phyloP scores from a whole-genome alignment of 1,284 basidiomycete genomes.

The Leccinum proliferum region DNA sequence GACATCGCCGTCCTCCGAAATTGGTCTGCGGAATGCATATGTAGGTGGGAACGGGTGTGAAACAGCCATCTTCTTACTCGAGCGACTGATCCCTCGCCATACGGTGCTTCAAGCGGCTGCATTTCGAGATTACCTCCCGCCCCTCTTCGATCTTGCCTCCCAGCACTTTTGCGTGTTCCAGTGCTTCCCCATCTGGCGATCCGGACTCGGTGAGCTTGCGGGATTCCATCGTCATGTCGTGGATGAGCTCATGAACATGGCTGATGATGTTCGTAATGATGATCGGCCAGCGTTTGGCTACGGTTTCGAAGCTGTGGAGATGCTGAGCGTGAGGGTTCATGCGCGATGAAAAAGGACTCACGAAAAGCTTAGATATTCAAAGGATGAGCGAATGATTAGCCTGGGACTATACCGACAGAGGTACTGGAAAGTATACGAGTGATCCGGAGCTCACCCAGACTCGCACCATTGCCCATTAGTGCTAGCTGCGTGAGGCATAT shows the following conservation, averaged over 20 bases:
- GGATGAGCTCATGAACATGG: constrained; percentile 56
- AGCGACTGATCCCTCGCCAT: constrained; percentile 81
- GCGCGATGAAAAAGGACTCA: constrained; percentile 28
- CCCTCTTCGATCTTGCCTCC: constrained; percentile 60
- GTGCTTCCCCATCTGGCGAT: constrained; percentile 9
- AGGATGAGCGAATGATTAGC: constrained; percentile 1
- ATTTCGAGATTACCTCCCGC: constrained; percentile 72
- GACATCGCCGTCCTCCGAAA: constrained; percentile 69
- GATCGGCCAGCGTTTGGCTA: constrained; percentile 78
- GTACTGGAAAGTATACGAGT: background rate
- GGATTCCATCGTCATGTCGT: constrained; percentile 38
- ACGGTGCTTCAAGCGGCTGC: constrained; percentile 84
- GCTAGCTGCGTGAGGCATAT: constrained; percentile 65
- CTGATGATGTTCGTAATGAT: constrained; percentile 83
- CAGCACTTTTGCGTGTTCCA: constrained; percentile 10
- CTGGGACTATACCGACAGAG: background rate
- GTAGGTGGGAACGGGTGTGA: background rate
- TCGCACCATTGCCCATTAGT: constrained; percentile 57
- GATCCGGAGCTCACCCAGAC: constrained; percentile 38
- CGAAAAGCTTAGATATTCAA: constrained; percentile 37
- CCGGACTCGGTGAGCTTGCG: constrained; percentile 4
- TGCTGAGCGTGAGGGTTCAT: background rate
- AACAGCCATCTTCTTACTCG: constrained; percentile 41
- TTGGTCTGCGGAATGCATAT: constrained; percentile 40
- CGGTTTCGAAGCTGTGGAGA: constrained; percentile 52